Percentiles rank a stretch among this genome's conserved stretches.
Conservation (phyloP, 495 filamentous ascomycete genomes). For the Penicillium bovifimosum region DNA sequence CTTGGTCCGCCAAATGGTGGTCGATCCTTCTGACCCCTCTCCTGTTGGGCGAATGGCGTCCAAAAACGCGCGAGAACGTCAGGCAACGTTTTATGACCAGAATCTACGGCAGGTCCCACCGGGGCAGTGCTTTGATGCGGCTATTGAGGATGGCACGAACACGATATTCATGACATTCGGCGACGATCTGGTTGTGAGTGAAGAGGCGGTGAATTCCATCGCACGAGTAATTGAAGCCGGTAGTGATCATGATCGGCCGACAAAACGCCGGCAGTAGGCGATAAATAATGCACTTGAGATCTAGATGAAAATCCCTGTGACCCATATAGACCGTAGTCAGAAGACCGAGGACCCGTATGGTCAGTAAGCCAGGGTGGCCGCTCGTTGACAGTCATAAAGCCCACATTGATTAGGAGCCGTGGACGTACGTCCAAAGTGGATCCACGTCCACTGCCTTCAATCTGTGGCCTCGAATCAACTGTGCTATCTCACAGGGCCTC, state of each 20-base stretch:
- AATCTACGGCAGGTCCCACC: too few species aligned
- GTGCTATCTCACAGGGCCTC: neutral
- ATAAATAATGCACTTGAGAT: neutral
- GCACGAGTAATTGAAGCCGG: neutral
- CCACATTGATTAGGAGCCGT: neutral
- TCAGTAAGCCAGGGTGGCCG: neutral
- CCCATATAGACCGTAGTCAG: slow-evolving; percentile 1
- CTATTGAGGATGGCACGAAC: slow-evolving; percentile 1
- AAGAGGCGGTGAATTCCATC: slow-evolving; percentile 5
- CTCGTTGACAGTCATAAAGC: neutral
- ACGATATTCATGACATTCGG: slow-evolving; percentile 2
- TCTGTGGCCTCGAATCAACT: neutral
- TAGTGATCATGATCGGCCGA: neutral
- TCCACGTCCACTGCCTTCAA: neutral
- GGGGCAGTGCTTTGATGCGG: neutral
- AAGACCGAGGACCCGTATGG: neutral
- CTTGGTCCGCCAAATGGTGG: too few species aligned
- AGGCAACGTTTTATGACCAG: too few species aligned
- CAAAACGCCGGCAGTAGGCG: neutral
- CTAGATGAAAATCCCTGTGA: neutral
- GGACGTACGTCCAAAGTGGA: slow-evolving; percentile 1
- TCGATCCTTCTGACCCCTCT: too few species aligned
- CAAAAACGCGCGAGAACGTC: too few species aligned
- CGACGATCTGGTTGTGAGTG: slow-evolving; percentile 5
- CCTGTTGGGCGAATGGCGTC: too few species aligned